These are phyloP conservation scores for Fraxinus pennsylvanica DNA, from an alignment of 257 asterid genomes.

Conservation along the genomic window DNA sequence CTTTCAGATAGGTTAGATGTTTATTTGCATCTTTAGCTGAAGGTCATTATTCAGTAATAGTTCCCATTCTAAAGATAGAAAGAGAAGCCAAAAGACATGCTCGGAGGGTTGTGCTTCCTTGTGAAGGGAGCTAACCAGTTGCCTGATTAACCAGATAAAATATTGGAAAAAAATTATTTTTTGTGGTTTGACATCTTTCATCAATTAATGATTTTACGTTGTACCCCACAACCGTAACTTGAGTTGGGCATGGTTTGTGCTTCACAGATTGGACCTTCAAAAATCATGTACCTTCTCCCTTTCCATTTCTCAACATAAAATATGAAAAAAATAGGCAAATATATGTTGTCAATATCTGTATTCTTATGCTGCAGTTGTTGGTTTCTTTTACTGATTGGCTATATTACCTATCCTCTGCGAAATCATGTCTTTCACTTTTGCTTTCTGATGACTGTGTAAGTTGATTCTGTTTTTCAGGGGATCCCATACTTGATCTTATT, in stretches of 20 bases:
- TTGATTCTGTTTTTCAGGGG: slow-evolving; percentile 53
- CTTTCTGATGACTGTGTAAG: slow-evolving; percentile 6
- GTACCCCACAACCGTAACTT: not conserved
- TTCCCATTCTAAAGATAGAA: not conserved
- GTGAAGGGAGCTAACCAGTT: not conserved
- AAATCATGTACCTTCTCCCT: not conserved
- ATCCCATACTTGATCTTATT: slow-evolving; percentile 79
- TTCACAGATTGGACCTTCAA: not conserved
- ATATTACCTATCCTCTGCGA: not conserved
- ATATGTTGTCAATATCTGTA: not conserved
- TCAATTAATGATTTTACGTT: not conserved
- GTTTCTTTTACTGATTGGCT: slow-evolving; percentile 6
- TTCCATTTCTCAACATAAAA: not conserved
- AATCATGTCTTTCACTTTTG: slow-evolving; percentile 8
- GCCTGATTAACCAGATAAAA: not conserved
- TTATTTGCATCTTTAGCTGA: slow-evolving; percentile 3
- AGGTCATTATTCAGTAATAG: not conserved
- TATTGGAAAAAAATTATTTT: not conserved
- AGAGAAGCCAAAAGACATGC: not conserved
- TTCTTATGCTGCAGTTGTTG: slow-evolving; percentile 6
- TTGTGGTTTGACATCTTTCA: not conserved
- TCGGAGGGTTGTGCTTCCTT: not conserved
- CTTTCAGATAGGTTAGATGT: not conserved
- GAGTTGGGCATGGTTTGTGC: not conserved
- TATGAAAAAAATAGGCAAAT: not conserved